Evolutionary conservation across 768 basidiomycete species (phyloP), one percentile per base, ranked within the genome.

Genomic region (Boletellus sp.): DNA sequence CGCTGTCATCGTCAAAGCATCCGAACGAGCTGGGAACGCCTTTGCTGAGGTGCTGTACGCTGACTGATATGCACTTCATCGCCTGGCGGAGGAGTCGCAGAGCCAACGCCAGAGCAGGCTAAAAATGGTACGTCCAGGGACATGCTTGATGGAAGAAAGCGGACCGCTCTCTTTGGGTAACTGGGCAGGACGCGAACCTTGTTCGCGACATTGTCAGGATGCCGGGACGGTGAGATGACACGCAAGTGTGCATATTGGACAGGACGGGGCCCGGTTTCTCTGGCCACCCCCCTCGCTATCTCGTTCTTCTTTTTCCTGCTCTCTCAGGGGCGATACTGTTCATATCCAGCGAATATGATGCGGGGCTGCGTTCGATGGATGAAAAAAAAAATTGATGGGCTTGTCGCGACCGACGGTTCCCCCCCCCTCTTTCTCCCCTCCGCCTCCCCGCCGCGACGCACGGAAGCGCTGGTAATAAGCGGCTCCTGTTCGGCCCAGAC

Each of bases 121-220:
- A 50, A 8, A n/a, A 60, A 40, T 22, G 8, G 45, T 47, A 10
- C n/a, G 15, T n/a, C 19, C 44, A 45, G 36, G 45, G 22, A 17
- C 24, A 10, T 13, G 26, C 34, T 22, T 5, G 10, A 19, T 34
- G 9, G 23, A n/a, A 36, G 26, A 2, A 24, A 11, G 15, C 35
- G 11, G 24, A 6, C 3, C 20, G 17, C 33, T 33, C 36, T 19
- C 38, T 37, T 33, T n/a, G n/a, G n/a, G n/a, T n/a, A n/a, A n/a
- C n/a, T n/a, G n/a, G n/a, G 47, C 31, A 13, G 24, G 32, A 47
- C 13, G 44, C 20, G 34, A 56, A 60, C 48, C 51, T 51, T 60
- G 49, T 47, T 43, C 16, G 38, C 7, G 15, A 20, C 11, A 24
- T 19, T 42, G 23, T 52, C 38, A 43, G 41, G 37, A 36, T 4